Base-by-base conservation (phyloP, 805 yeast species). In the Metschnikowia anglica region DNA sequence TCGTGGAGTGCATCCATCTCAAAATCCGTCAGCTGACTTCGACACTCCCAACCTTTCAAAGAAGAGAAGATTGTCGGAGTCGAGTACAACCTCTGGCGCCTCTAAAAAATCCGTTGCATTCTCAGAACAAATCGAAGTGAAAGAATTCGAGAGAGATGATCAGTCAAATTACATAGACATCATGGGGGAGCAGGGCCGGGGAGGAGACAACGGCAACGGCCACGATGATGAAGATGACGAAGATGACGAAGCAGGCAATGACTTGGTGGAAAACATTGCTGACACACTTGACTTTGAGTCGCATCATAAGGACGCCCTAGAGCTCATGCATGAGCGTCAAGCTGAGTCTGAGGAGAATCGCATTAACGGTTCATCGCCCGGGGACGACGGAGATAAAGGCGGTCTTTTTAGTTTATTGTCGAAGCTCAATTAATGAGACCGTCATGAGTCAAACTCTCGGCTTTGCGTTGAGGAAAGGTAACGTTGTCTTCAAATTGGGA, bases 91-190 rank as follows among this genome's bases (percentile, higher is more conserved):
- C 9, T 42, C 54, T 6, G 37, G 20, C 12, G 15, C 38, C 2
- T 31, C 51, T 23, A 66, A 63, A 41, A 58, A 66, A 28, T 43
- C 56, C 5, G 75, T 70, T 6, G 73, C 74, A 20, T 70, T 70
- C 43, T 62, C 72, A 0, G 73, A 69, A 38, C 67, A 68, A 32
- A 57, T 70, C 13, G 69, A 70, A 49, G 59, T 70, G 23, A 70
- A 70, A 46, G 75, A 70, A 47, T 70, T 56, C 43, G 69, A 63
- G 21, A 49, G 67, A 6, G 74, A 69, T 34, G 71, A 66, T n/a
- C 58, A 59, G 21, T 49, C 59, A 3, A 59, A 34, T 12, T 38
- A 19, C 12, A 24, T 36, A 3, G 58, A 55, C 28, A 51, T 50
- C 32, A 20, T 28, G n/a, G 47, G 45, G 32, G 55, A 54, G 12